phyloP scores from a whole-genome alignment of 2,329 filamentous ascomycete genomes.

The Xylariaceae sp. region DNA sequence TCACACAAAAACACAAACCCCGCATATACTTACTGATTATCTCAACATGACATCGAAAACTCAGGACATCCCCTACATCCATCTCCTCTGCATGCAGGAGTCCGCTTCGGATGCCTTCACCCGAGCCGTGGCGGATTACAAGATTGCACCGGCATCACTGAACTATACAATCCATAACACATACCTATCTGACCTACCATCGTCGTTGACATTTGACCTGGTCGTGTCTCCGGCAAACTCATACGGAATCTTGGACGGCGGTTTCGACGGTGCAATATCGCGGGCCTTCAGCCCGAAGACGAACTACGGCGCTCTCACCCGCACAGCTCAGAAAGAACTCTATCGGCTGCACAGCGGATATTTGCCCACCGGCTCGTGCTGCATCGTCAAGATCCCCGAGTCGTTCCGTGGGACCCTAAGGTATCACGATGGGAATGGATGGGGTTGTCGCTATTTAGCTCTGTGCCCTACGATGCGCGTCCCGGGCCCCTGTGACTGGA shows the following conservation, averaged over 20 bases:
- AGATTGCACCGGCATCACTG: conserved; percentile 35
- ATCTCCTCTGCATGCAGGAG: conserved; percentile 46
- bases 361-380: conserved; percentile 54
- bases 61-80: conserved; percentile 41
- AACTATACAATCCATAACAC: conserved; percentile 43
- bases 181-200: conserved; percentile 43
- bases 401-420: conserved; percentile 32
- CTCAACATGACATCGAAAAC: not conserved
- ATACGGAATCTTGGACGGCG: conserved; percentile 56
- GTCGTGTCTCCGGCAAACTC: conserved; percentile 59
- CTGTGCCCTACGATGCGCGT: conserved; percentile 58
- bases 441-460: conserved; percentile 48
- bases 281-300: conserved; percentile 47
- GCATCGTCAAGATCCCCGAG: conserved; percentile 47
- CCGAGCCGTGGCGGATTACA: conserved; percentile 35
- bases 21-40: not conserved
- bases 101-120: conserved; percentile 45
- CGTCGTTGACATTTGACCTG: conserved; percentile 45
- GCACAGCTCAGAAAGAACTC: conserved; percentile 46
- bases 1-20: not conserved
- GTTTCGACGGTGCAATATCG: conserved; percentile 58
- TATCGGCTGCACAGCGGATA: conserved; percentile 54
- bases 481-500: conserved; percentile 49
- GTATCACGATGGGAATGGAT: conserved; percentile 39
- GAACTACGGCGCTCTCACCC: conserved; percentile 52